Evolutionary conservation across 2,329 filamentous ascomycete genomes (phyloP).

Genomic region (Ramularia endophylla): DNA sequence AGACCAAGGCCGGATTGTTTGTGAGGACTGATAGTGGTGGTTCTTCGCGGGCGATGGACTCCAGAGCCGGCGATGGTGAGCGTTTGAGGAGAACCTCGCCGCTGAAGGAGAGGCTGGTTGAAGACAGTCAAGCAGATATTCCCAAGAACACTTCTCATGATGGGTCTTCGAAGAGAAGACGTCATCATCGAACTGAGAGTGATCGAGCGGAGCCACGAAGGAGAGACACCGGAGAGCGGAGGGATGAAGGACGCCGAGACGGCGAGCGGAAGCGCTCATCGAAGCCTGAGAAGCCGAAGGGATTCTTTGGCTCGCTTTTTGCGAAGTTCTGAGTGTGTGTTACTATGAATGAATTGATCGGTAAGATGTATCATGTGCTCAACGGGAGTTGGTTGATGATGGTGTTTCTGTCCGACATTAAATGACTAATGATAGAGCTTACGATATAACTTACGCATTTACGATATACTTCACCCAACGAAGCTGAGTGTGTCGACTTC

Average conservation of each 20-base stretch:
- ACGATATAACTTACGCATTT: too few species aligned
- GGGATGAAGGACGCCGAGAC: not conserved
- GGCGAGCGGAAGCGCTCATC: not conserved
- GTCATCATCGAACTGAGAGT: constrained; percentile 9
- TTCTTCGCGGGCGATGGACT: constrained; percentile 3
- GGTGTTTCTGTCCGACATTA: too few species aligned
- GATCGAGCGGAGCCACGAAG: constrained; percentile 1
- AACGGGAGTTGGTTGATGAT: too few species aligned
- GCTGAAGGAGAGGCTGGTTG: not conserved
- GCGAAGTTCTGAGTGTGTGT: not conserved
- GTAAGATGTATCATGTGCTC: too few species aligned
- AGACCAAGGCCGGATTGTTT: constrained; percentile 9
- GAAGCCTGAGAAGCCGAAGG: constrained; percentile 1
- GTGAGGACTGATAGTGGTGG: constrained; percentile 6
- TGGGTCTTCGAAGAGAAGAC: constrained; percentile 9
- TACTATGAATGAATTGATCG: too few species aligned
- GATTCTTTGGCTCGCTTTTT: constrained; percentile 4
- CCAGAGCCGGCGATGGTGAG: not conserved
- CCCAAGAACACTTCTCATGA: constrained; percentile 7
- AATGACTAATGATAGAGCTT: too few species aligned
- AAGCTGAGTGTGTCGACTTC: too few species aligned
- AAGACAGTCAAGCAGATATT: constrained; percentile 2
- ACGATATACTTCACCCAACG: too few species aligned
- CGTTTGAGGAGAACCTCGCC: constrained; percentile 1
- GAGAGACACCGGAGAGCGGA: constrained; percentile 5